These are phyloP conservation scores for Nepenthes alata DNA, from an alignment of 179 eudicot species.

Conservation along the genomic window DNA sequence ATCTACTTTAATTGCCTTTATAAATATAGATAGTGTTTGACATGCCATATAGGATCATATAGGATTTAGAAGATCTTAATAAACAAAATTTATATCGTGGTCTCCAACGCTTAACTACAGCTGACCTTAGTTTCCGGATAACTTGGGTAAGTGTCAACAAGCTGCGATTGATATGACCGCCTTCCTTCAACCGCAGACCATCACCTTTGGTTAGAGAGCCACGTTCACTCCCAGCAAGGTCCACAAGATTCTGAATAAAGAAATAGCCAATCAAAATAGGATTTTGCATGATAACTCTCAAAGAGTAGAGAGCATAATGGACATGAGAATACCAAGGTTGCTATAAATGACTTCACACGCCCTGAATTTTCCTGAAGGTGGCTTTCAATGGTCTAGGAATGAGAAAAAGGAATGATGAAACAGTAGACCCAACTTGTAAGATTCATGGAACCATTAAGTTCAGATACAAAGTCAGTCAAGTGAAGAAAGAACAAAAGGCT, in stretches of 20 bases:
- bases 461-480: background rate
- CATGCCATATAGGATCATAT: no score
- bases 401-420: background rate
- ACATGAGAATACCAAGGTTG: constrained; percentile 58
- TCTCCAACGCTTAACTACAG: background rate
- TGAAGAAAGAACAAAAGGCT: background rate
- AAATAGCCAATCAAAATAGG: constrained; percentile 1
- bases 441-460: no score
- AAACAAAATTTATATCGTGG: no score
- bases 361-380: constrained; percentile 61
- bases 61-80: no score
- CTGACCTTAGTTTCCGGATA: constrained; percentile 84
- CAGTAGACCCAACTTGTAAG: background rate
- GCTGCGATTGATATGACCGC: constrained; percentile 92
- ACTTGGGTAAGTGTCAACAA: constrained; percentile 85
- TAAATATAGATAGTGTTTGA: no score
- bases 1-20: no score
- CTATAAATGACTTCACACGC: constrained; percentile 66
- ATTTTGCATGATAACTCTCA: background rate
- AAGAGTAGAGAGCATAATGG: constrained; percentile 1
- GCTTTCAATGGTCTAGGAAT: constrained; percentile 62
- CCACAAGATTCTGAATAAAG: constrained; percentile 76
- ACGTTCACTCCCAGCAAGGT: constrained; percentile 98
- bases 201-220: constrained; percentile 74
- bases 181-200: constrained; percentile 83